Base-by-base conservation (phyloP, 306 rosid species). In the Hippophae gyantsensis region DNA sequence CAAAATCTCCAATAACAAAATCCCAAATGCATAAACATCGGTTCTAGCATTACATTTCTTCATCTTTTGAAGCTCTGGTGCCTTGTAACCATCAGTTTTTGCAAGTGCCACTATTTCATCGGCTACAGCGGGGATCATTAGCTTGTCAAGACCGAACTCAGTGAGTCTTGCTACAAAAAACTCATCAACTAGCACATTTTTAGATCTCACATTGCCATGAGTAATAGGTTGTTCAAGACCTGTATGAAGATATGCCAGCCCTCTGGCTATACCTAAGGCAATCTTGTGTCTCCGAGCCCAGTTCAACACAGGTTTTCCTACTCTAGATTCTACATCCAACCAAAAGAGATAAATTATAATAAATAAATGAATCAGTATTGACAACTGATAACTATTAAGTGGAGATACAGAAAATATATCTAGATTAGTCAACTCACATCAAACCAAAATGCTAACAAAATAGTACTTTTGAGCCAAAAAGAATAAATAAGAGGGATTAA, bases 261-360 rank as follows among this genome's bases (percentile, higher is more conserved):
- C 99, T 66, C 84, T 75, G 6, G 99, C 99, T 66, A 93, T 77
- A 4, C 99, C 86, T 67, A 89, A 58, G 3, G 94, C 95, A 67
- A 93, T 89, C 75, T 84, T 87, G 81, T 93, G 99, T 64, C 97
- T 73, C 71, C 99, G 81, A 6, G 90, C 89, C 99, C 99, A 93
- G 78, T 82, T 93, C 77, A 93, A 67, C 72, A 85, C 89, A 40
- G 97, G 94, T 54, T 84, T 88, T 58, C 97, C 99, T 9, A 77
- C 82, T 79, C 83, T 88, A 47, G 77, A 53, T 66, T 86, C 97
- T 93, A 90, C 64, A 68, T 25, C 64, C 57, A 68, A 42, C 38
- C 38, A 68, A 65, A 53, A 68, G 11, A 10, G 40, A 58, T 13
- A 44, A 63, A 41, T 54, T 7, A 59, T 14, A 9, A 32, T 32